Conservation (phyloP, 352 stramenopile species). For the Pythium scleroteichum region DNA sequence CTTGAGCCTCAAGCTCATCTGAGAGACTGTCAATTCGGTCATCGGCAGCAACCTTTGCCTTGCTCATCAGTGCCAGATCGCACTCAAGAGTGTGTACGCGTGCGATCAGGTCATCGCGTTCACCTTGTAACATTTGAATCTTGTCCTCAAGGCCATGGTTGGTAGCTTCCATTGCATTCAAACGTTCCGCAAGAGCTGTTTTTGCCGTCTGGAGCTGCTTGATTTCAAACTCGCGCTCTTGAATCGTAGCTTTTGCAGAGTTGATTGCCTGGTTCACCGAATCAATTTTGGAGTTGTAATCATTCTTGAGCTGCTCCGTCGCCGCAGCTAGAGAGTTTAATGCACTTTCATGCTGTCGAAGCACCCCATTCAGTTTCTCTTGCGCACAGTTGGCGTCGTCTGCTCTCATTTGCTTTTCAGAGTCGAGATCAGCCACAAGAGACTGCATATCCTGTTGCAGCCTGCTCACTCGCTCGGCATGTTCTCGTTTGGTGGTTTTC, state of each 20-base stretch:
- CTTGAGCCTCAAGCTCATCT: conserved; percentile 1
- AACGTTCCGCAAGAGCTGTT: neutral
- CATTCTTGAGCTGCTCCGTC: conserved; percentile 26
- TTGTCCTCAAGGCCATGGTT: neutral
- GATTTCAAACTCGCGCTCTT: neutral
- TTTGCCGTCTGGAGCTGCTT: neutral
- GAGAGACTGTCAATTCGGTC: neutral
- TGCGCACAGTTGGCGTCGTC: neutral
- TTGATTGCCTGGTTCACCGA: neutral
- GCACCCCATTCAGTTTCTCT: neutral
- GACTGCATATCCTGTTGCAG: neutral
- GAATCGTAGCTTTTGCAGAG: neutral
- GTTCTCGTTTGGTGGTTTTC: neutral
- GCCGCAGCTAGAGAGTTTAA: conserved; percentile 4
- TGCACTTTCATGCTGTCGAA: neutral
- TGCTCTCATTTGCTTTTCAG: neutral
- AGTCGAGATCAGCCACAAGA: neutral
- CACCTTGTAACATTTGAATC: neutral
- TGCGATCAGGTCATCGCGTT: neutral
- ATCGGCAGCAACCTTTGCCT: neutral
- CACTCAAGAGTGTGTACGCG: neutral
- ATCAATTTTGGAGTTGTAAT: conserved; percentile 20
- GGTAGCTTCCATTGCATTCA: neutral
- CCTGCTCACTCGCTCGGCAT: neutral
- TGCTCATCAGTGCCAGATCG: neutral